Evolutionary conservation across 2,329 filamentous ascomycete genomes (phyloP).

Genomic region (Blumeriella jaapii): DNA sequence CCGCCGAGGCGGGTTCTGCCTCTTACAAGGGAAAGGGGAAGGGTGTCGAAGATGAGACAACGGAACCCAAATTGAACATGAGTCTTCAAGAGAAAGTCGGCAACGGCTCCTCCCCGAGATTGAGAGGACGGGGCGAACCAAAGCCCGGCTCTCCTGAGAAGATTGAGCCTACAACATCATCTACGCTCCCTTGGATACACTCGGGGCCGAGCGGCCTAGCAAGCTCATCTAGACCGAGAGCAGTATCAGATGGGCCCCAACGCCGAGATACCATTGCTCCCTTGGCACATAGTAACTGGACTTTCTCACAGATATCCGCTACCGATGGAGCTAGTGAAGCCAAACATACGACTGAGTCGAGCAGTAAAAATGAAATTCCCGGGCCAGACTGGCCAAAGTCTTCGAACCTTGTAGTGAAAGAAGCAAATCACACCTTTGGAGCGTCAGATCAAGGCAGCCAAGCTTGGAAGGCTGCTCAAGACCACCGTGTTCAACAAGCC

Average conservation of each 20-base stretch:
- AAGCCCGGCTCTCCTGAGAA: constrained; percentile 1
- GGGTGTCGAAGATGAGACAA: constrained; percentile 5
- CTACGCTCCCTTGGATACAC: constrained; percentile 2
- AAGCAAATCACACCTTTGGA: background rate
- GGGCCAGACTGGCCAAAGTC: background rate
- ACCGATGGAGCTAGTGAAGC: constrained; percentile 1
- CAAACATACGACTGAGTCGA: background rate
- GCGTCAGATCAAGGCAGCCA: constrained; percentile 2
- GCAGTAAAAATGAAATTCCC: too few relatives aligned
- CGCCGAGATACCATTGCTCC: constrained; percentile 35
- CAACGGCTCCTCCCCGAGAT: background rate
- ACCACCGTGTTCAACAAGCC: constrained; percentile 12
- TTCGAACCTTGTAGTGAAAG: background rate
- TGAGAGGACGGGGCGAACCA: constrained; percentile 2
- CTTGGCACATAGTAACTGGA: constrained; percentile 50
- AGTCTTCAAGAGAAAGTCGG: background rate
- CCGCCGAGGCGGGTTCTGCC: background rate
- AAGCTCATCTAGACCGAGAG: constrained; percentile 32
- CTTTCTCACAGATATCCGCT: constrained; percentile 35
- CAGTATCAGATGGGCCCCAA: constrained; percentile 45
- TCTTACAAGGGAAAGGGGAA: constrained; percentile 14
- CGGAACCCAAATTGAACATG: background rate
- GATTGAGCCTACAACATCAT: background rate
- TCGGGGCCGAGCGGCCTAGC: background rate
- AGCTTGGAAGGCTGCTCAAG: constrained; percentile 13